Base-by-base conservation (phyloP, 345 rosid species). In the Eucalyptus marginata region DNA sequence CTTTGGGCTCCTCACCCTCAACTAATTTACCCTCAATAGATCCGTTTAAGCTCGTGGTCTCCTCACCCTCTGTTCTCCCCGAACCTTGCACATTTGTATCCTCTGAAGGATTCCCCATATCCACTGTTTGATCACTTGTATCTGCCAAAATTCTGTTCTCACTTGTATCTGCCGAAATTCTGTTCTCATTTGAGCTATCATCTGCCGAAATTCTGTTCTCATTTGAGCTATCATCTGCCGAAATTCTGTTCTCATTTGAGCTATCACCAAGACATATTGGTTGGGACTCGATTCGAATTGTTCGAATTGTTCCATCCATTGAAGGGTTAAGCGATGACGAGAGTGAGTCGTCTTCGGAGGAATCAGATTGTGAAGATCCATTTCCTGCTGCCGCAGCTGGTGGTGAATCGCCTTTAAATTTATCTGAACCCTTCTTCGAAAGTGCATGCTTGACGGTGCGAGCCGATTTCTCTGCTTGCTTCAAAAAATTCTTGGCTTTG, bases 401-500 rank as follows among this genome's bases (percentile, higher is more conserved):
- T 59, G 92, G 86, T 87, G 92, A 79, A 89, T 52, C 84, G 43
- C 50, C 92, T 51, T 14, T 89, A 31, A 90, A 88, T 83, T 87
- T 93, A 90, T 89, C 92, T 44, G 99, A 96, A 47, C 96, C 96
- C 94, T 94, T 98, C 52, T 92, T 93, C 11, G 99, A 95, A 88
- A 98, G 91, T 2, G 51, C 95, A 62, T 96, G 94, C 91, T 94
- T 97, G 51, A 96, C 10, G 59, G 87, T 85, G 66, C 92, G 93
- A 80, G 98, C 98, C 76, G 95, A 95, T 49, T 93, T 95, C 90
- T 86, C 99, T 59, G 98, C 96, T 18, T 94, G 95, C 90, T 93
- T 96, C n/a, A 95, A 46, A 59, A 97, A 58, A 86, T 93, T 91
- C 93, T 94, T 97, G 22, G 98, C 96, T 93, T 91, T 92, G 51